A percentile compares a stretch with the other conserved stretches of the same genome.
phyloP scores from a whole-genome alignment of 2,329 filamentous ascomycete genomes.

The Aspergillus piperis region DNA sequence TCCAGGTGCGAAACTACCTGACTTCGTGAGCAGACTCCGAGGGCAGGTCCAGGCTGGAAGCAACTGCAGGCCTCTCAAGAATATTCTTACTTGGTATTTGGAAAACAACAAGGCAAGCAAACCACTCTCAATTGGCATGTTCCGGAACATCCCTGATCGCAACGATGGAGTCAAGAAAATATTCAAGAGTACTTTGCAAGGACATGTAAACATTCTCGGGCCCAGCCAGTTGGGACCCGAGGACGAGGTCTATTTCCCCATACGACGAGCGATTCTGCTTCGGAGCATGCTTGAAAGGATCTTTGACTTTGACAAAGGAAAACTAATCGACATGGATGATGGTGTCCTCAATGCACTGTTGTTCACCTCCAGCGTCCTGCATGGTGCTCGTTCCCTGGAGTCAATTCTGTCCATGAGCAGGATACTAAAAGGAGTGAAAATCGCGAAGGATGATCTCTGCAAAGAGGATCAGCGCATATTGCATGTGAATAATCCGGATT shows the following conservation, averaged over 20 bases:
- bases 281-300: neutral
- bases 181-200: too few relatives aligned
- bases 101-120: rapidly evolving
- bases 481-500: neutral
- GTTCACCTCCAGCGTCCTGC: neutral
- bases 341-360: neutral
- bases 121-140: too few relatives aligned
- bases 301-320: neutral
- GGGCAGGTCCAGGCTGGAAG: too few relatives aligned
- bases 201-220: neutral
- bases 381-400: constrained; percentile 5
- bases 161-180: too few relatives aligned
- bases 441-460: neutral
- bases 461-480: neutral
- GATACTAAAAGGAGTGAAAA: too few relatives aligned
- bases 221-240: too few relatives aligned
- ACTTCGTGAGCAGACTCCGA: constrained; percentile 9
- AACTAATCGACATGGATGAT: rapidly evolving
- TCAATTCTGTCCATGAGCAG: neutral
- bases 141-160: too few relatives aligned
- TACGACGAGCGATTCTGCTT: constrained; percentile 2
- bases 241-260: neutral
- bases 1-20: neutral
- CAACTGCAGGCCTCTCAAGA: too few relatives aligned
- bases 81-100: too few relatives aligned